Conservation (phyloP, 2,329 filamentous ascomycete genomes). For the Xylaria sp. region DNA sequence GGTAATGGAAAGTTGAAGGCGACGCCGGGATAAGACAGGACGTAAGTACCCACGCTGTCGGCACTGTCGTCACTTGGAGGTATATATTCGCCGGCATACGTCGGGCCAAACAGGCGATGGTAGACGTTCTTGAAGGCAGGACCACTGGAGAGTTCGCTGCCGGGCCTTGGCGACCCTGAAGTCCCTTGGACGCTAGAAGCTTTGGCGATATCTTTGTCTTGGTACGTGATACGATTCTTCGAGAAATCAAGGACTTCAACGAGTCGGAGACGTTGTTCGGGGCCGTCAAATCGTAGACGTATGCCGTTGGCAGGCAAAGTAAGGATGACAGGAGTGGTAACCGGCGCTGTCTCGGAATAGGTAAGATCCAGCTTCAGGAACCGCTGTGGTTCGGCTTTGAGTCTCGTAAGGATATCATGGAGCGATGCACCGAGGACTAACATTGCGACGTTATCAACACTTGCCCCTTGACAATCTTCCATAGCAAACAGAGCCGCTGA, state of each 20-base stretch:
- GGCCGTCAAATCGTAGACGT: constrained; percentile 85
- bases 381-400: constrained; percentile 79
- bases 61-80: constrained; percentile 49
- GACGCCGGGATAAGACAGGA: constrained; percentile 89
- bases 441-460: constrained; percentile 10
- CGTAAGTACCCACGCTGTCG: constrained; percentile 65
- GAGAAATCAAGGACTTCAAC: constrained; percentile 90
- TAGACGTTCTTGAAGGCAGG: constrained; percentile 88
- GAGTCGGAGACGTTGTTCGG: constrained; percentile 82
- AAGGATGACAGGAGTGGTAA: constrained; percentile 69
- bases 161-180: constrained; percentile 26
- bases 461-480: neutral
- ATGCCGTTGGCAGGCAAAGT: constrained; percentile 79
- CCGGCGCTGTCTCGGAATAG: constrained; percentile 70
- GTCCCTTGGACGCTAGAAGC: constrained; percentile 38
- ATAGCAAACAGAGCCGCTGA: neutral
- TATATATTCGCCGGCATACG: constrained; percentile 89
- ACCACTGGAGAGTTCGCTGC: constrained; percentile 42
- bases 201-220: constrained; percentile 63
- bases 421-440: constrained; percentile 83
- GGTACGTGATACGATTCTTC: constrained; percentile 73
- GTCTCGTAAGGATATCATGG: constrained; percentile 78
- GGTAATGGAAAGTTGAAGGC: constrained; percentile 85
- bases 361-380: constrained; percentile 80
- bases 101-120: constrained; percentile 85